Conservation (phyloP, 805 yeast species). For the Soucietia sequanensis region DNA sequence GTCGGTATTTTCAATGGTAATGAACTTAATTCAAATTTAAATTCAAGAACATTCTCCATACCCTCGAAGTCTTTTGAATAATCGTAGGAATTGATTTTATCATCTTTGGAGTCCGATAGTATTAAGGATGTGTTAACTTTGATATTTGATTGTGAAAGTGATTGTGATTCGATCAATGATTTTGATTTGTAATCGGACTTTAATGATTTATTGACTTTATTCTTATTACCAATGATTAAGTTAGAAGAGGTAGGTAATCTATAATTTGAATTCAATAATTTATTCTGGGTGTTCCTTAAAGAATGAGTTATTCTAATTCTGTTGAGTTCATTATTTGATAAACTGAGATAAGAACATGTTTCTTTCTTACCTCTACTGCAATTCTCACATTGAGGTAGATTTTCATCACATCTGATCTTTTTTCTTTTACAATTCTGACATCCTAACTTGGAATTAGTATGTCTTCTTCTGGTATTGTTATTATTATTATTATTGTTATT, state of each 20-base stretch:
- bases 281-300: constrained; percentile 25
- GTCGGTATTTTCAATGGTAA: constrained; percentile 20
- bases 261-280: constrained; percentile 20
- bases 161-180: background rate
- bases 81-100: background rate
- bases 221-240: background rate
- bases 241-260: constrained; percentile 23
- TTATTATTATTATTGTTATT: too few species aligned
- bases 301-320: constrained; percentile 25
- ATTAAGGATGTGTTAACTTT: background rate
- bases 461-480: constrained; percentile 21
- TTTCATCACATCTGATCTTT: constrained; percentile 32
- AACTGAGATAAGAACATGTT: constrained; percentile 23
- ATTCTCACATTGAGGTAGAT: constrained; percentile 25
- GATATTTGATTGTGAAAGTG: background rate
- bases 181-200: background rate
- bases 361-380: constrained; percentile 25
- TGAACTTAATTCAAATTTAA: constrained; percentile 20
- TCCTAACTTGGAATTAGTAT: constrained; percentile 30
- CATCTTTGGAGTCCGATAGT: background rate
- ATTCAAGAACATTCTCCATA: constrained; percentile 13
- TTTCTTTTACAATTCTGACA: constrained; percentile 30
- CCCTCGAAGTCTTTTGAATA: background rate
- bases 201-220: background rate
- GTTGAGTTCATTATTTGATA: constrained; percentile 17